Evolutionary conservation across 208 protist genomes (phyloP), one percentile per base, ranked within the genome.

Genomic region (Wallacemonas rigidus): DNA sequence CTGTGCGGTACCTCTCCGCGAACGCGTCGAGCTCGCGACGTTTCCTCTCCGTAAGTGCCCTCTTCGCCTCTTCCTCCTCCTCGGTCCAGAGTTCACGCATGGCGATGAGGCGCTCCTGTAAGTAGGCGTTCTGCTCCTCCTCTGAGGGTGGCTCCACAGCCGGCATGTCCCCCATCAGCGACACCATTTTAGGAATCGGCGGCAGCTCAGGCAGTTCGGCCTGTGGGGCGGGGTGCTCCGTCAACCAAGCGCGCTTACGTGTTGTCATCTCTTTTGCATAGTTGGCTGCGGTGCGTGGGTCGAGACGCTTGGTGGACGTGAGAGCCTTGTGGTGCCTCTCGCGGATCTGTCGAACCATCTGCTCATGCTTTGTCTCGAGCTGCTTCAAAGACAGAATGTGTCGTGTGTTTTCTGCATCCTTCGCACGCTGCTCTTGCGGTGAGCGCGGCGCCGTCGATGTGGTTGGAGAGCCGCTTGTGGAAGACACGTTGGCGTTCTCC

Each of bases 311-410:
- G 45, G 58, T n/a, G 56, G 39, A 72, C 41, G 40, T 67, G 39
- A 88, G 41, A 3, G 60, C 62, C 63, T 83, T 76, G 43, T 85
- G 71, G 48, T 87, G 83, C 41, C 79, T 75, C 3, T 77, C 68
- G 36, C 77, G 79, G 9, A 86, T 77, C 12, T 79, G 68, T 3
- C 79, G 76, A 63, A 89, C 75, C 0, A 74, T 58, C 64, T 80
- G 71, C 56, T 80, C 76, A 62, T 93, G 88, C 39, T 84, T 79
- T 17, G 80, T 63, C 62, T 92, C 82, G 3, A 92, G 55, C 74
- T 88, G 72, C 67, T 83, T 83, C 9, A 80, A 61, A 1, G 79
- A 53, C 39, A 82, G 53, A 12, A 77, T 74, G 74, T 80, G 76
- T 5, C 73, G 73, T 41, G 64, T 77, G 58, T 73, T 80, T 57